A percentile compares a stretch with the other conserved stretches of the same genome.
Conservation (phyloP, 2,329 filamentous ascomycete species). For the Juglanconis sp. region DNA sequence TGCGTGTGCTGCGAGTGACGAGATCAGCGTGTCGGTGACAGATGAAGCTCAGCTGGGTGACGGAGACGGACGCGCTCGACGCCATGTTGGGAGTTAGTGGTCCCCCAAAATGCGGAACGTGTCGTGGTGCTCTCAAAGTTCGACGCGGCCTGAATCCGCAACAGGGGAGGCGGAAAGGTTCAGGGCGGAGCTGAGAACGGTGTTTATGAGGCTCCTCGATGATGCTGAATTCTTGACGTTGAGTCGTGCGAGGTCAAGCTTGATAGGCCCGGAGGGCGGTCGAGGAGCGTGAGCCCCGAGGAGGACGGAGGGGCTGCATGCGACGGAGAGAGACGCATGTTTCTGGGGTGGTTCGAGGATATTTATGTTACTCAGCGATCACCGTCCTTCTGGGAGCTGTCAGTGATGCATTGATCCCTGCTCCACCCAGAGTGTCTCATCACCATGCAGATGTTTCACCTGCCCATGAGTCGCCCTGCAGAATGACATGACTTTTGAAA, state of each 20-base stretch:
- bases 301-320: background rate
- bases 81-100: background rate
- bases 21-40: background rate
- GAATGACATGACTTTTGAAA: constrained; percentile 1
- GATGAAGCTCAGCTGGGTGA: constrained; percentile 1
- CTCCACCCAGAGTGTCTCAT: constrained; percentile 1
- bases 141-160: constrained; percentile 5
- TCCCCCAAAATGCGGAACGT: constrained; percentile 6
- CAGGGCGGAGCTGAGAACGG: constrained; percentile 12
- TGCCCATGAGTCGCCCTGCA: background rate
- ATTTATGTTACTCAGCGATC: background rate
- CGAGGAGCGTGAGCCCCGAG: constrained; percentile 1
- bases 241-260: background rate
- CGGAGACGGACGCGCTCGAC: constrained; percentile 14
- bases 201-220: background rate
- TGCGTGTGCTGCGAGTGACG: background rate
- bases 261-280: too few species aligned
- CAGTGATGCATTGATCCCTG: background rate
- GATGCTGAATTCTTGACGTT: background rate
- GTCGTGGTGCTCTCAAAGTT: constrained; percentile 5
- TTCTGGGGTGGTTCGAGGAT: background rate
- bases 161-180: constrained; percentile 5
- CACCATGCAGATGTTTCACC: constrained; percentile 8
- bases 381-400: background rate
- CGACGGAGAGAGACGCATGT: background rate